Conservation (phyloP, 345 rosid species). For the Eucalyptus sp. region DNA sequence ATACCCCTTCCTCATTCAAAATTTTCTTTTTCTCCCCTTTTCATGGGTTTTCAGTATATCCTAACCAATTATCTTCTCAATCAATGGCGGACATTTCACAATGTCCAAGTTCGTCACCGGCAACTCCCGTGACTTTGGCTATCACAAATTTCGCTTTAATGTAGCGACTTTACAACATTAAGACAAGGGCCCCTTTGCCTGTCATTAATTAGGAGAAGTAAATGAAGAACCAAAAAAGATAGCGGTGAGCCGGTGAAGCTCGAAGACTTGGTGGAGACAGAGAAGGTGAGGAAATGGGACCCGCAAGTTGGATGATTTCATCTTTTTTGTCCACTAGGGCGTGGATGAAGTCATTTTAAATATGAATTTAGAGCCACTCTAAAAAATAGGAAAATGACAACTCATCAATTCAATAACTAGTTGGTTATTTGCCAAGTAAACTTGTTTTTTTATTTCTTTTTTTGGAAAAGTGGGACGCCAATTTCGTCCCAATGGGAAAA, state of each 20-base stretch:
- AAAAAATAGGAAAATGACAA: neutral
- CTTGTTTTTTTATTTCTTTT: too few relatives aligned
- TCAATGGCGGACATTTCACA: neutral
- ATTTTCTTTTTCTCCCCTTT: neutral
- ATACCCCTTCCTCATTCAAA: neutral
- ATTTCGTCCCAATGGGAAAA: neutral
- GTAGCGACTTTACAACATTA: neutral
- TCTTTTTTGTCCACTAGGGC: neutral
- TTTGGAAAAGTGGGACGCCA: neutral
- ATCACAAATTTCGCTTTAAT: neutral
- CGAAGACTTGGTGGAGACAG: neutral
- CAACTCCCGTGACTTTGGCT: neutral
- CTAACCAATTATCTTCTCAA: neutral
- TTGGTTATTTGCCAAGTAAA: neutral
- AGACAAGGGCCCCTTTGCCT: neutral
- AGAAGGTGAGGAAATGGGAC: neutral
- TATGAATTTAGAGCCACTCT: neutral
- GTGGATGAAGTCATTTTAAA: neutral
- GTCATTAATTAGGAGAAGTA: neutral
- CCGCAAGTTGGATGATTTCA: neutral
- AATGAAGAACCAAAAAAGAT: neutral
- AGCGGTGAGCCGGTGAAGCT: neutral
- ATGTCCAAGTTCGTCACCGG: neutral
- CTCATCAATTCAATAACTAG: neutral
- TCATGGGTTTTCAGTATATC: neutral